Evolutionary conservation across 305 asterid species (phyloP).

Genomic region (Coffea humblotiana): DNA sequence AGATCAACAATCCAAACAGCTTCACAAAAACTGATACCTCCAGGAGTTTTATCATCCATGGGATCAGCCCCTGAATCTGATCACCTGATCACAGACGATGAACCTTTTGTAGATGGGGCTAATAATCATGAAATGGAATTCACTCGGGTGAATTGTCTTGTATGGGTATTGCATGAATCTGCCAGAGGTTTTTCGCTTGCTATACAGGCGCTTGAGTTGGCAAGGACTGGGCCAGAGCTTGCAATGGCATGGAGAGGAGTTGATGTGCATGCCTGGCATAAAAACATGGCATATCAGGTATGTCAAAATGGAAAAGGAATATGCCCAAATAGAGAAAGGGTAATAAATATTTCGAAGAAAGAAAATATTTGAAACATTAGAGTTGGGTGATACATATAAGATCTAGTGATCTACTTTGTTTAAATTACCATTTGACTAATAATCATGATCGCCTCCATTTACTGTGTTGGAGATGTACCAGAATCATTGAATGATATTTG

Average conservation of each 20-base stretch:
- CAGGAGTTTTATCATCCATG: slow-evolving; percentile 41
- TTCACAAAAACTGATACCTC: slow-evolving; percentile 30
- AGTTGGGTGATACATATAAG: background rate
- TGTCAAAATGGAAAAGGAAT: background rate
- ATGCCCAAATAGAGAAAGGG: background rate
- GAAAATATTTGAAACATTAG: too few species aligned
- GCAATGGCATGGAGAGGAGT: slow-evolving; percentile 84
- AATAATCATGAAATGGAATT: slow-evolving; percentile 32
- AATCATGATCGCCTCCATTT: background rate
- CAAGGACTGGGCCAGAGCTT: slow-evolving; percentile 47
- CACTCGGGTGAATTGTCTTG: slow-evolving; percentile 59
- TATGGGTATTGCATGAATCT: slow-evolving; percentile 57
- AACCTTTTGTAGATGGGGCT: slow-evolving; percentile 22
- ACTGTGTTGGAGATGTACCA: background rate
- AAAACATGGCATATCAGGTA: slow-evolving; percentile 65
- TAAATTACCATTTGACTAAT: too few species aligned
- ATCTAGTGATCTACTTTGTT: too few species aligned
- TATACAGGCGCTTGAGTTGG: slow-evolving; percentile 46
- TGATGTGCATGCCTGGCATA: slow-evolving; percentile 76
- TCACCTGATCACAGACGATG: slow-evolving; percentile 27
- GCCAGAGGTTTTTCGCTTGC: slow-evolving; percentile 63
- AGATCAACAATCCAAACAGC: slow-evolving; percentile 1
- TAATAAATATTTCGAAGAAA: background rate
- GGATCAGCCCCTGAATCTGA: slow-evolving; percentile 36
- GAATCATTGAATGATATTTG: background rate